These are phyloP conservation scores for Cryptococcus sp. DNA, from an alignment of 1,284 basidiomycete genomes.

Conservation along the genomic window DNA sequence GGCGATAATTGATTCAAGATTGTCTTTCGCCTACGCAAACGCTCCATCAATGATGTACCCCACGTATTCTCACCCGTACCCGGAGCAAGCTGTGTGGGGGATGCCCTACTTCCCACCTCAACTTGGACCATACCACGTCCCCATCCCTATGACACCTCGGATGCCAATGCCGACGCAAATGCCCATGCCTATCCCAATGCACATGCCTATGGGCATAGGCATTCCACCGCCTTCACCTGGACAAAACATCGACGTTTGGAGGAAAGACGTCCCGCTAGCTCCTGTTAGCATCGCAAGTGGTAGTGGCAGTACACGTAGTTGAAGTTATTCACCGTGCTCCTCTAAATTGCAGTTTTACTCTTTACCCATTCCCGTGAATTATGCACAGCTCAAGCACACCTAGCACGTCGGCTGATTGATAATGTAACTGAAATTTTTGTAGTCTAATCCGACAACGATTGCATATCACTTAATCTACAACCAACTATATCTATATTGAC, in stretches of 20 bases:
- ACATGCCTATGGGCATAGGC: constrained; percentile 2
- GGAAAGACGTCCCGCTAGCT: constrained; percentile 30
- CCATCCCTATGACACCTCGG: background rate
- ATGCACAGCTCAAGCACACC: no score
- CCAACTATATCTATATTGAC: background rate
- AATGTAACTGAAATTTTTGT: background rate
- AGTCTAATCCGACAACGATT: no score
- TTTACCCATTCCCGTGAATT: no score
- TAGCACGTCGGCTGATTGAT: no score
- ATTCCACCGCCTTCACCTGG: background rate
- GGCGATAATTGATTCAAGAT: background rate
- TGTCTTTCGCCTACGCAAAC: background rate
- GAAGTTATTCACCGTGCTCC: no score
- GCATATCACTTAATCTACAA: no score
- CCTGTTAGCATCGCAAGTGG: constrained; percentile 10
- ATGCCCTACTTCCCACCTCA: background rate
- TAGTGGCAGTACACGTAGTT: background rate
- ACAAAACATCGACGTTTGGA: constrained; percentile 34
- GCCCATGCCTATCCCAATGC: background rate
- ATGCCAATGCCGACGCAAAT: background rate
- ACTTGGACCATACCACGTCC: background rate
- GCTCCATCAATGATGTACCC: background rate
- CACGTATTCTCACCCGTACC: no score
- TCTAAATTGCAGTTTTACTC: no score
- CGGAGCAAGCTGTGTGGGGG: background rate